Evolutionary conservation across 768 basidiomycete genomes (phyloP).

Genomic region (Cystofilobasidium bisporidii): DNA sequence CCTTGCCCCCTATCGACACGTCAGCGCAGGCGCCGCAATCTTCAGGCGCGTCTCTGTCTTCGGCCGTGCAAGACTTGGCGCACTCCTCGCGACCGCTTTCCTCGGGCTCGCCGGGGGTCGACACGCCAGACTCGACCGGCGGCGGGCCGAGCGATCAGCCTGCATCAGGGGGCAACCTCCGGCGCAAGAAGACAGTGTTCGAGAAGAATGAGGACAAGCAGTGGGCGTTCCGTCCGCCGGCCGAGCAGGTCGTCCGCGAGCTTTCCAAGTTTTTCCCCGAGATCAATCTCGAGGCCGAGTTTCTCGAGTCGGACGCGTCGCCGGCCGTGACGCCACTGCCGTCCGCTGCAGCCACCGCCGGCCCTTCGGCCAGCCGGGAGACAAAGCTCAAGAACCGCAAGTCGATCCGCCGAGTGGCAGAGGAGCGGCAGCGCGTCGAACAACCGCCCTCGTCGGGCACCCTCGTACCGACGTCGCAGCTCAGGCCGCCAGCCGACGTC

Average conservation of each 20-base stretch:
- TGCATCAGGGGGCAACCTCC: background rate
- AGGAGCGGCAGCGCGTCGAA: conserved; percentile 62
- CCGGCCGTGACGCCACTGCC: background rate
- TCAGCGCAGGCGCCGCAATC: background rate
- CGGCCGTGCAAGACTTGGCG: conserved; percentile 6
- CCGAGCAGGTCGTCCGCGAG: conserved; percentile 86
- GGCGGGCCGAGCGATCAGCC: background rate
- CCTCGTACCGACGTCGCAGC: background rate
- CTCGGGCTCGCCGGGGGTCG: background rate
- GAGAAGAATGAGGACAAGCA: conserved; percentile 56
- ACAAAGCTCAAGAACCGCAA: conserved; percentile 44
- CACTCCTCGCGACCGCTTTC: background rate
- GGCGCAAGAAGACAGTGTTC: conserved; percentile 49
- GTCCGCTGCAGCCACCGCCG: conserved; percentile 59
- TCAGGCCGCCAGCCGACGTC: background rate
- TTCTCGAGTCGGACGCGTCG: conserved; percentile 53
- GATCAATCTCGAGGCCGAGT: conserved; percentile 89
- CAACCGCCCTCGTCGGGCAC: conserved; percentile 49
- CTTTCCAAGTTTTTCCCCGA: conserved; percentile 92
- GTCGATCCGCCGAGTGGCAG: conserved; percentile 83
- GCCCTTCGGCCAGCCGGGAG: conserved; percentile 48
- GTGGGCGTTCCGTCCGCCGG: conserved; percentile 81
- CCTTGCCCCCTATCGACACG: conserved; percentile 27
- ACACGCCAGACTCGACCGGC: background rate
- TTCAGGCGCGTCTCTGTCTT: conserved; percentile 24